Evolutionary conservation across 768 basidiomycete species (phyloP), one percentile per base, ranked within the genome.

Genomic region (Mycena galericulata): DNA sequence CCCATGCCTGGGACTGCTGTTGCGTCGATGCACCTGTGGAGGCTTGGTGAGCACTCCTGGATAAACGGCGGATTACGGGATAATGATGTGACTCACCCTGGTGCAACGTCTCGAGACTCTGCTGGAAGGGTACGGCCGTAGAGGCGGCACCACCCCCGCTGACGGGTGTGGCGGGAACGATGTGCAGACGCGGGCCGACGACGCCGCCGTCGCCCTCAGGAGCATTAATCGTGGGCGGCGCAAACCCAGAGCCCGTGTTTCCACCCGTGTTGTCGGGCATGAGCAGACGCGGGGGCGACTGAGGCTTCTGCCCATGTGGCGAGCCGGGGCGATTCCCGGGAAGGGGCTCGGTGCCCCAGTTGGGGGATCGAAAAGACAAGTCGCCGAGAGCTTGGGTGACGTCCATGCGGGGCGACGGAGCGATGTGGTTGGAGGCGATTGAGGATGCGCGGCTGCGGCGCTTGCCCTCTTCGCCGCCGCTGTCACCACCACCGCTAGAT

Each of bases 81-180:
- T n/a, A n/a, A n/a, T 36, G 17, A 0, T 53, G 63, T 34, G 53
- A 85, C 86, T 77, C 67, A 88, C 88, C 86, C 81, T 87, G 87
- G 70, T 84, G 82, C 55, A 90, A 80, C 20, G 84, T 83, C 67
- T 84, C 77, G 71, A 86, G 76, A 53, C 83, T 81, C 38, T 82
- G 80, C 71, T 86, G 86, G 82, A 90, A 91, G 43, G 86, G 84
- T 40, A 81, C 84, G 41, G 81, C 76, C 65, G 85, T 83, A 12
- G 80, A 79, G 40, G 80, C 80, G 29, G 81, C 84, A 38, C 81
- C 89, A 24, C 88, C 89, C 47, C 89, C 90, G 67, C 86, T 87
- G 62, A 95, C 84, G 10, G 94, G 94, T 4, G 94, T 95, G 24
- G 93, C 92, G 45, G 94, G 94, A 9, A 94, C 92, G 68, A 95